Conservation (phyloP, 2,329 filamentous ascomycete genomes). For the Cytospora piceae region DNA sequence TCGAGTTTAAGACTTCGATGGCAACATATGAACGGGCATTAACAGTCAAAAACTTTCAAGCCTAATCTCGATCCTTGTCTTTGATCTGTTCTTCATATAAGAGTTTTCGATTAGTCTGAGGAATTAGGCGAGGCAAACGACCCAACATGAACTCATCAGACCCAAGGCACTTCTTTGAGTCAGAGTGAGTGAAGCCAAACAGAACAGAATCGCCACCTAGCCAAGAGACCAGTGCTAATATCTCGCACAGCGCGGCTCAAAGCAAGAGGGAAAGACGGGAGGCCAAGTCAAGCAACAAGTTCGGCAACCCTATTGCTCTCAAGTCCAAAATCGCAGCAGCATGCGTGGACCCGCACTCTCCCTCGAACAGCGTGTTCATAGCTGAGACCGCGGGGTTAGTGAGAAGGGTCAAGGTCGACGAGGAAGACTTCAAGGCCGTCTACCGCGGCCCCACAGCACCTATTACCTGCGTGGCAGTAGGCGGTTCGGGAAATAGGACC, state of each 20-base stretch:
- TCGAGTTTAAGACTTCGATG: background rate
- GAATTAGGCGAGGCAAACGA: background rate
- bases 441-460: slow-evolving; percentile 81
- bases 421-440: slow-evolving; percentile 47
- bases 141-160: slow-evolving; percentile 71
- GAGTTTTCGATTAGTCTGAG: background rate
- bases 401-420: slow-evolving; percentile 71
- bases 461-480: slow-evolving; percentile 75
- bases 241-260: slow-evolving; percentile 50
- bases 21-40: background rate
- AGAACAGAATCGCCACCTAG: background rate
- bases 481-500: slow-evolving; percentile 56
- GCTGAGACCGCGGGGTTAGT: slow-evolving; percentile 87
- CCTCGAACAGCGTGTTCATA: slow-evolving; percentile 67
- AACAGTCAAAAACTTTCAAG: background rate
- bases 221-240: slow-evolving; percentile 7
- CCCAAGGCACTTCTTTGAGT: slow-evolving; percentile 87
- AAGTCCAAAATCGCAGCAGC: slow-evolving; percentile 86
- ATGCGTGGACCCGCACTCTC: slow-evolving; percentile 65
- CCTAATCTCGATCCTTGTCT: background rate
- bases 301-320: slow-evolving; percentile 79
- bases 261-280: slow-evolving; percentile 63
- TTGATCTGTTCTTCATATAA: background rate
- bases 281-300: slow-evolving; percentile 72
- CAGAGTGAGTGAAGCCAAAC: slow-evolving; percentile 64